Evolutionary conservation across 441 rosid species (phyloP).

Genomic region (Aquilaria agallochum): DNA sequence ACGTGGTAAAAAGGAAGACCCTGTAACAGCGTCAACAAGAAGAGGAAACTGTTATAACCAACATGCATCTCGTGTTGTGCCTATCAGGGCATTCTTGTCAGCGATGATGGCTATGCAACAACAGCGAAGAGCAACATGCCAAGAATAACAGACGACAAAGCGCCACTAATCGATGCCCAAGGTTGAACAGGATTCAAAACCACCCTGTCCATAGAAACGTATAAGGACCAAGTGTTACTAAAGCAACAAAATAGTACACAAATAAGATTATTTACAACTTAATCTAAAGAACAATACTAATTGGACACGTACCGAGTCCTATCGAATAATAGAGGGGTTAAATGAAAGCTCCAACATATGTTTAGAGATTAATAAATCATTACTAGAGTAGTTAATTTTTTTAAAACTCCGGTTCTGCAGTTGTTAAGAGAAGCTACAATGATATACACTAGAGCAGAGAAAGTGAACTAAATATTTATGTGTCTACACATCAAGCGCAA

Average conservation of each 20-base stretch:
- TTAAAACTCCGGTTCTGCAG: not conserved
- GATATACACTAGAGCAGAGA: conserved; percentile 5
- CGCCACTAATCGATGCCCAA: conserved; percentile 77
- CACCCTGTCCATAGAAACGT: conserved; percentile 57
- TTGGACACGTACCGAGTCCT: not conserved
- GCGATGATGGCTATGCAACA: too few species aligned
- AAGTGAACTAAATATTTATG: conserved; percentile 6
- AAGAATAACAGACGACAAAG: too few species aligned
- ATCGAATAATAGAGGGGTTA: not conserved
- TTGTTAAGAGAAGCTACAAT: not conserved
- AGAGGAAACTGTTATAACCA: too few species aligned
- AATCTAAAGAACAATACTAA: not conserved
- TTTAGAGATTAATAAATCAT: not conserved
- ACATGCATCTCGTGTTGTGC: too few species aligned
- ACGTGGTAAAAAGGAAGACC: too few species aligned
- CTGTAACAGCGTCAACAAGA: too few species aligned
- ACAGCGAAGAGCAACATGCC: too few species aligned
- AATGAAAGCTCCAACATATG: not conserved
- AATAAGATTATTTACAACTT: not conserved
- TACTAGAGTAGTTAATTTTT: not conserved
- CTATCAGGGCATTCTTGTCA: too few species aligned
- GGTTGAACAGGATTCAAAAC: conserved; percentile 71
- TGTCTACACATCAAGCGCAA: conserved; percentile 8
- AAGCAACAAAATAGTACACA: not conserved
- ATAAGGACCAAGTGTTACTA: conserved; percentile 13